Percentiles rank a stretch among this genome's conserved stretches.
These are phyloP conservation scores for Rhamnella rubrinervis DNA, from an alignment of 331 rosid species.

Conservation along the genomic window DNA sequence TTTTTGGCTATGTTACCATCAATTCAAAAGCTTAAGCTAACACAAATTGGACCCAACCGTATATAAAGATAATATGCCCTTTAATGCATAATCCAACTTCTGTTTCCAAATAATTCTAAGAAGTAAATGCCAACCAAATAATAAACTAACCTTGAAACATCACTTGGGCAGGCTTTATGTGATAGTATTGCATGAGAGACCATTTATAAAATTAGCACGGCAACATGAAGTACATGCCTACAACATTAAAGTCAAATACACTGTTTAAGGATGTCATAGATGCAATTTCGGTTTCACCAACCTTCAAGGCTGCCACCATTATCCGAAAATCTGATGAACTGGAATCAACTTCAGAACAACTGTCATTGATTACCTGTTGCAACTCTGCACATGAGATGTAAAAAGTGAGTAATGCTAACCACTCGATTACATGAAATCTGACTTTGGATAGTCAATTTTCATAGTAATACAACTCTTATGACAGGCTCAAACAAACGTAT, in stretches of 20 bases:
- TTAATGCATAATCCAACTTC: conserved; percentile 3
- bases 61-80: too few species aligned
- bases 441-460: neutral
- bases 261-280: conserved; percentile 12
- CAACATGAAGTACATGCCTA: neutral
- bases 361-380: conserved; percentile 67
- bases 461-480: neutral
- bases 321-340: conserved; percentile 91
- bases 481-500: neutral
- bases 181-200: neutral
- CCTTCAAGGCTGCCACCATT: conserved; percentile 94
- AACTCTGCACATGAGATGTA: conserved; percentile 60
- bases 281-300: conserved; percentile 36
- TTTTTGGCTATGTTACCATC: too few species aligned
- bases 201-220: neutral
- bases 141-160: too few species aligned
- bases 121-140: too few species aligned
- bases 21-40: too few species aligned
- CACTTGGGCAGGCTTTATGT: neutral
- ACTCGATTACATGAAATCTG: neutral
- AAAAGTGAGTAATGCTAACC: conserved; percentile 23
- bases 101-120: too few species aligned
- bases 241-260: conserved; percentile 10
- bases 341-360: conserved; percentile 67
- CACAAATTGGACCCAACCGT: too few species aligned